Evolutionary conservation across 2,329 filamentous ascomycete genomes (phyloP), one percentile per base, ranked within the genome.

Genomic region (Pseudocercospora vitis): DNA sequence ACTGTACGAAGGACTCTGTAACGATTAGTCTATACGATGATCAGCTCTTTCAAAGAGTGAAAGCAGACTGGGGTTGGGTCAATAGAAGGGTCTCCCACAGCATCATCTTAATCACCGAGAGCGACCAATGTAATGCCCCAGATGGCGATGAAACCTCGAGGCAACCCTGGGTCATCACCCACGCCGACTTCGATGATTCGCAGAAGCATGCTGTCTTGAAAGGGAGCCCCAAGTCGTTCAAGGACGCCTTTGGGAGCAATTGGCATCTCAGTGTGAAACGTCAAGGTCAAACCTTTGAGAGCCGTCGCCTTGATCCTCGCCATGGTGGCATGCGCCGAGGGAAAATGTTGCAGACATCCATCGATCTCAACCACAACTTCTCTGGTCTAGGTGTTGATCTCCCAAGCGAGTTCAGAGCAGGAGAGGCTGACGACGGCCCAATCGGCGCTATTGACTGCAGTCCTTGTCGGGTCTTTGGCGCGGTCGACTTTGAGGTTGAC

Each of bases 321-420:
- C 6, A 21, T 45, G 2, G 5, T 11, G 32, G 39, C 8, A 28
- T 40, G 29, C 42, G 32, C 21, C 11, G 26, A 39, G 33, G 19
- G 18, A 24, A 42, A 21, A 8, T 42, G 19, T n/a, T 23, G 31
- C 31, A 23, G 8, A 31, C 48, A 33, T 46, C 50, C 21, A 55
- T 55, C 23, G 39, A 48, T 3, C 46, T 55, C 18, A 50, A 55
- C 19, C 26, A 46, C 23, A 48, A 55, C 32, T 55, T 55, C 42
- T 47, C 53, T 9, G 40, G 48, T 19, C 23, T 48, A 7, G 48
- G 48, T 4, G 21, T 55, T 14, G 39, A 47, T n/a, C n/a, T 55
- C 7, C 42, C 53, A 4, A n/a, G 33, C 11, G 31, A 28, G 7
- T 37, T 55, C 4, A n/a, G 8, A 4, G 24, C 19, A 1, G n/a